Evolutionary conservation across 2,329 filamentous ascomycete genomes (phyloP), one percentile per base, ranked within the genome.

Genomic region (Clathrospora elynae): DNA sequence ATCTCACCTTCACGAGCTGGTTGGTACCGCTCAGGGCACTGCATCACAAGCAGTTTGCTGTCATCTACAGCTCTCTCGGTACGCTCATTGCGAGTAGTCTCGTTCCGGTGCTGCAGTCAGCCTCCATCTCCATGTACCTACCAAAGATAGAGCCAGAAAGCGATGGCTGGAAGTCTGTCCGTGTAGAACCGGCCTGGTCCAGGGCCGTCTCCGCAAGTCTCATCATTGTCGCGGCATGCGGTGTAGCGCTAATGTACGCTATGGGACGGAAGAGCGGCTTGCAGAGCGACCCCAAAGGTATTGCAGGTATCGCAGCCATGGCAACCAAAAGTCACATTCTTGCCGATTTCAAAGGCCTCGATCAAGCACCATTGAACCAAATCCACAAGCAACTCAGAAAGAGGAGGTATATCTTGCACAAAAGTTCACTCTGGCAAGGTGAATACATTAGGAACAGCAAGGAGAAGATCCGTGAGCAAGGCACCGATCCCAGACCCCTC

Each of bases 241-340:
- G 83, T 0, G 73, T 74, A 20, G 63, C 79, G 2, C 72, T 89
- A 3, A 75, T 87, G 29, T 81, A 78, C 53, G 76, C 83, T 46
- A 77, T 88, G 29, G 78, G 75, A 11, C 75, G 86, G 14, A 82
- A 80, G 25, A 86, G 84, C 3, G 86, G 86, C 0, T 73, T 90
- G 11, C 67, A 83, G 3, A 80, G 81, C 5, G 84, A 89, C 60
- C 85, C 87, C 5, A 83, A 82, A 53, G 86, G 86, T 5, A 87
- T 90, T 36, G 85, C 86, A 2, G 86, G 86, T 2, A 76, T 89
- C 24, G 86, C 86, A 5, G 82, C 85, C 42, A 88, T 90, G 85
- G 86, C 86, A 7, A 86, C 87, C 2, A 81, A 82, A 48, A 83
- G 80, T 51, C 86, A 89, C 53, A 87, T 89, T 62, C 71, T 89